phyloP scores from a whole-genome alignment of 2,329 filamentous ascomycete species.

The Penicillium hordei region DNA sequence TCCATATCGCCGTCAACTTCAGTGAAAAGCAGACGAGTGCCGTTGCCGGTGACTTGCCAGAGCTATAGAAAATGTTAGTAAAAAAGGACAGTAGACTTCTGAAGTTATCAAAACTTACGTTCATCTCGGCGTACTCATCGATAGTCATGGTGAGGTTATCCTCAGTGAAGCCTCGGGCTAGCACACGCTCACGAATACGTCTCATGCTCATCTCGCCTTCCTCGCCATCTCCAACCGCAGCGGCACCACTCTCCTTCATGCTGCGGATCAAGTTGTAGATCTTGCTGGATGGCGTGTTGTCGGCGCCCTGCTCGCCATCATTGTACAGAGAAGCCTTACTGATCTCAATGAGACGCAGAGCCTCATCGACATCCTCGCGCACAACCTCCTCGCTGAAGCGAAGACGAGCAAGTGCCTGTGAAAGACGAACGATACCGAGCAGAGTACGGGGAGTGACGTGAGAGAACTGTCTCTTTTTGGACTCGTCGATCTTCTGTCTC shows the following conservation, averaged over 20 bases:
- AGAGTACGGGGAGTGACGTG: conserved; percentile 93
- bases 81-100: background rate
- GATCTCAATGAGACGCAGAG: conserved; percentile 83
- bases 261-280: conserved; percentile 94
- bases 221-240: conserved; percentile 71
- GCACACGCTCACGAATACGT: conserved; percentile 83
- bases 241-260: conserved; percentile 80
- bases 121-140: conserved; percentile 82
- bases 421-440: conserved; percentile 86
- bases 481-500: conserved; percentile 87
- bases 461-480: conserved; percentile 85
- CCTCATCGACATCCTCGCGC: conserved; percentile 93
- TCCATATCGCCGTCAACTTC: conserved; percentile 60
- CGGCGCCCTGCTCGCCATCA: conserved; percentile 63
- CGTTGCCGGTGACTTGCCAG: conserved; percentile 74
- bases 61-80: conserved; percentile 56
- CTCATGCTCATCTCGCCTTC: conserved; percentile 79
- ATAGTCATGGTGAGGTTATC: conserved; percentile 86
- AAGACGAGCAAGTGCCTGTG: conserved; percentile 88
- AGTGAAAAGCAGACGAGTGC: conserved; percentile 70
- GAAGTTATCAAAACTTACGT: conserved; percentile 66
- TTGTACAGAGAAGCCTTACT: conserved; percentile 87
- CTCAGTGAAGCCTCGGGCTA: conserved; percentile 94
- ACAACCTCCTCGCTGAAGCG: conserved; percentile 83
- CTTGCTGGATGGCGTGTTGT: conserved; percentile 78